These are phyloP conservation scores for Blastobotrys peoriensis DNA, from an alignment of 805 yeast genomes.

Conservation along the genomic window DNA sequence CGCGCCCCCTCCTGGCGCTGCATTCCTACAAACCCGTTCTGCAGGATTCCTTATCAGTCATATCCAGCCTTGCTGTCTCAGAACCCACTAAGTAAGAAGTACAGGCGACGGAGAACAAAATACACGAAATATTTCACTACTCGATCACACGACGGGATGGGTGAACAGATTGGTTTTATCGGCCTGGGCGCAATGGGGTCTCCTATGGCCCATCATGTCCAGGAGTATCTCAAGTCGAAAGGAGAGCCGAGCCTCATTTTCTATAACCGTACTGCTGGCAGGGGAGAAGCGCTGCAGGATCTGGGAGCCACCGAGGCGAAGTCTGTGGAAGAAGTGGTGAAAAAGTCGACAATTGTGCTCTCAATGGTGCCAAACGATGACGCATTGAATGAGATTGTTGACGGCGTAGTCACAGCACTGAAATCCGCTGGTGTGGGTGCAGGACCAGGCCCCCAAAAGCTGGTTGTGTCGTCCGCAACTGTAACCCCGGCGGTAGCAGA, in stretches of 20 bases:
- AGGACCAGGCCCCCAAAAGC: background rate
- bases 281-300: constrained; percentile 13
- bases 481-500: background rate
- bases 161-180: too few relatives aligned
- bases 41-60: too few relatives aligned
- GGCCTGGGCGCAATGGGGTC: constrained; percentile 20
- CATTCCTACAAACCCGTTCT: too few relatives aligned
- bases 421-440: background rate
- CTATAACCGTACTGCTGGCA: constrained; percentile 15
- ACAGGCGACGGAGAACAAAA: too few relatives aligned
- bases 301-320: constrained; percentile 13
- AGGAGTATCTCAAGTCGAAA: constrained; percentile 4
- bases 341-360: constrained; percentile 12
- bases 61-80: too few relatives aligned
- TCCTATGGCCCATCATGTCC: constrained; percentile 13
- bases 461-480: background rate
- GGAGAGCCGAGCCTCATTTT: constrained; percentile 7
- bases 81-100: too few relatives aligned
- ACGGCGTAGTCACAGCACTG: background rate
- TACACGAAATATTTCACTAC: too few relatives aligned
- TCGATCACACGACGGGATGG: too few relatives aligned
- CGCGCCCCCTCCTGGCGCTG: too few relatives aligned
- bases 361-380: constrained; percentile 17
- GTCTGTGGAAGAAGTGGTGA: constrained; percentile 11
- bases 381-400: constrained; percentile 8